These are phyloP conservation scores for Malassezia pachydermatis DNA, from an alignment of 1,284 basidiomycete genomes.

Conservation along the genomic window DNA sequence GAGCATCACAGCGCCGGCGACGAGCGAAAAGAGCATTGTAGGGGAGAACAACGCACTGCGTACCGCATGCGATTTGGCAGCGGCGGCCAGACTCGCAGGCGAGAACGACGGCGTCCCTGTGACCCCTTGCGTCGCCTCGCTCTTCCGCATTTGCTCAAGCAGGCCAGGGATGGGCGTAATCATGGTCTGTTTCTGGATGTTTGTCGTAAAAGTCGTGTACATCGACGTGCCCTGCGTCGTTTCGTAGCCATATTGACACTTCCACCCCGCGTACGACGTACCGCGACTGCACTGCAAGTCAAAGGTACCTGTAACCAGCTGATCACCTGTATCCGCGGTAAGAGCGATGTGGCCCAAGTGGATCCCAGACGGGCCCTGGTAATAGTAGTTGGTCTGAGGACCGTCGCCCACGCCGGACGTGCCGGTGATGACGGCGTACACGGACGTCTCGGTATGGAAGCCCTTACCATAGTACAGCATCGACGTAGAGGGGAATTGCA, in stretches of 20 bases:
- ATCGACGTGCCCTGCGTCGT: background rate
- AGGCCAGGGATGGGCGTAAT: slow-evolving; percentile 10
- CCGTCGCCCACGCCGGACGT: background rate
- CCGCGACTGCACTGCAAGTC: background rate
- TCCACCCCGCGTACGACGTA: background rate
- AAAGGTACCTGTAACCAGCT: slow-evolving; percentile 3
- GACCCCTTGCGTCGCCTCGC: background rate
- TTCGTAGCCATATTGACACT: slow-evolving; percentile 2
- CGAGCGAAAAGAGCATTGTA: too few relatives aligned
- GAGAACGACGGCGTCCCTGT: background rate
- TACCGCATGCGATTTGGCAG: too few relatives aligned
- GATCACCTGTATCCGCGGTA: background rate
- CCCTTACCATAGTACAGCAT: slow-evolving; percentile 11
- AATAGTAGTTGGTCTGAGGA: slow-evolving; percentile 11
- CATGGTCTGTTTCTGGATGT: background rate
- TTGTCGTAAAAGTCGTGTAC: slow-evolving; percentile 2
- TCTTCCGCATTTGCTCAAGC: slow-evolving; percentile 1
- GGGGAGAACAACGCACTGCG: too few relatives aligned
- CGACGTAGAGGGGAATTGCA: background rate
- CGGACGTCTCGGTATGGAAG: slow-evolving; percentile 3
- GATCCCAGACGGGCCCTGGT: background rate
- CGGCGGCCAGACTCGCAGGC: too few relatives aligned
- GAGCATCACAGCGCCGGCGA: background rate
- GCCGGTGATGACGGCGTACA: slow-evolving; percentile 13
- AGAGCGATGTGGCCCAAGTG: background rate